Percentiles rank a stretch among this genome's conserved stretches.
phyloP scores from a whole-genome alignment of 495 filamentous ascomycete genomes.

The Cercophora samala region DNA sequence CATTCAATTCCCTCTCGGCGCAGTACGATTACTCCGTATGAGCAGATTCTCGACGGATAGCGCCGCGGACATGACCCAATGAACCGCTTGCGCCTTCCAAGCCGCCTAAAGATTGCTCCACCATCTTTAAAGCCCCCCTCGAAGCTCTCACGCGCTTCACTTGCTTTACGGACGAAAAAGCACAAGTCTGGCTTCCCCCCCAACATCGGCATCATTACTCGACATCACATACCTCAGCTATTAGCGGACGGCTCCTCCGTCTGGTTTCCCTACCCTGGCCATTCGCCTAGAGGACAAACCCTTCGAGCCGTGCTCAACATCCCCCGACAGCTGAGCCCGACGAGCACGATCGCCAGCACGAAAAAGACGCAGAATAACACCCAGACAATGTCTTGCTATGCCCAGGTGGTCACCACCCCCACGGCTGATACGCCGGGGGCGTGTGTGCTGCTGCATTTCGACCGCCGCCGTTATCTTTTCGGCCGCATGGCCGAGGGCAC shows the following conservation, averaged over 20 bases:
- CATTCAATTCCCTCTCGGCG: neutral
- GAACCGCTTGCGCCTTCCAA: neutral
- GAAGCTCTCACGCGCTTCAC: neutral
- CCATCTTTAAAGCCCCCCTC: neutral
- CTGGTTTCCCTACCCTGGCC: neutral
- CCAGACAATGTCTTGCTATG: constrained; percentile 32
- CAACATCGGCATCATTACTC: neutral
- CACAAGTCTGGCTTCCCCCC: neutral
- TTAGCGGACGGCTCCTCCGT: neutral
- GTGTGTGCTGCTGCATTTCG: constrained; percentile 69
- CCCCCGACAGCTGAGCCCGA: neutral
- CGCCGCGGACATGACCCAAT: neutral
- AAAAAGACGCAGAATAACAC: neutral
- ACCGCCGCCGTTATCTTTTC: constrained; percentile 80
- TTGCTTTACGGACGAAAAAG: neutral
- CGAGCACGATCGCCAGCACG: neutral
- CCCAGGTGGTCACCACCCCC: constrained; percentile 76
- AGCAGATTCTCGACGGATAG: neutral
- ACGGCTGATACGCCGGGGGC: constrained; percentile 87
- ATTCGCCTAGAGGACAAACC: neutral
- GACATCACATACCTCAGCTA: neutral
- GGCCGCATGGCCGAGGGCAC: constrained; percentile 80
- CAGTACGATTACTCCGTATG: no score
- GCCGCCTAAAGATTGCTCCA: neutral
- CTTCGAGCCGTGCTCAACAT: neutral